A percentile compares a stretch with the other conserved stretches of the same genome.
These are phyloP conservation scores for Dictyostelium brefeldianum DNA, from an alignment of 78 protist genomes.

Conservation along the genomic window DNA sequence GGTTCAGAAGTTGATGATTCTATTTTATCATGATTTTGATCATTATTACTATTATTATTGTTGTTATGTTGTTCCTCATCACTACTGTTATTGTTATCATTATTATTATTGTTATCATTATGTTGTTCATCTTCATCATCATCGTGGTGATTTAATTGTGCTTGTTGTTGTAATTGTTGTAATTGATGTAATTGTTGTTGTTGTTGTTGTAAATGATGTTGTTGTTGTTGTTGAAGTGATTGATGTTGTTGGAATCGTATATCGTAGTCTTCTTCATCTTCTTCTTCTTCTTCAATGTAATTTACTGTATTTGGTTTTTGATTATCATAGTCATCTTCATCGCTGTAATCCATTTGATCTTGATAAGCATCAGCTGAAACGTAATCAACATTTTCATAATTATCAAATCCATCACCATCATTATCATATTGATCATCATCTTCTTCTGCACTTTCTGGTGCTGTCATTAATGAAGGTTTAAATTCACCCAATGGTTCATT, in stretches of 20 bases:
- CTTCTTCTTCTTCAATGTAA: constrained; percentile 13
- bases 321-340: constrained; percentile 12
- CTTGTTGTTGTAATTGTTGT: background rate
- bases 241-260: constrained; percentile 25
- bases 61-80: no score
- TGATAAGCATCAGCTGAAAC: background rate
- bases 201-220: background rate
- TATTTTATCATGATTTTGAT: background rate
- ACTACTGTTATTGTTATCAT: background rate
- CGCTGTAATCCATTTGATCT: constrained; percentile 23
- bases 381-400: constrained; percentile 20
- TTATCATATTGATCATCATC: constrained; percentile 51
- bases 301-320: background rate
- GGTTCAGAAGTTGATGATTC: background rate
- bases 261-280: constrained; percentile 9
- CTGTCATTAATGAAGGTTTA: constrained; percentile 48
- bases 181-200: background rate
- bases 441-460: constrained; percentile 57
- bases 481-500: constrained; percentile 77
- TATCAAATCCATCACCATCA: constrained; percentile 15
- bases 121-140: background rate
- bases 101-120: background rate
- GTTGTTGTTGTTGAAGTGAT: constrained; percentile 6
- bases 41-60: no score
- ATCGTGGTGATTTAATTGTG: background rate